Base-by-base conservation (phyloP, 108 stramenopile species). In the Cylindrotheca closterium region DNA sequence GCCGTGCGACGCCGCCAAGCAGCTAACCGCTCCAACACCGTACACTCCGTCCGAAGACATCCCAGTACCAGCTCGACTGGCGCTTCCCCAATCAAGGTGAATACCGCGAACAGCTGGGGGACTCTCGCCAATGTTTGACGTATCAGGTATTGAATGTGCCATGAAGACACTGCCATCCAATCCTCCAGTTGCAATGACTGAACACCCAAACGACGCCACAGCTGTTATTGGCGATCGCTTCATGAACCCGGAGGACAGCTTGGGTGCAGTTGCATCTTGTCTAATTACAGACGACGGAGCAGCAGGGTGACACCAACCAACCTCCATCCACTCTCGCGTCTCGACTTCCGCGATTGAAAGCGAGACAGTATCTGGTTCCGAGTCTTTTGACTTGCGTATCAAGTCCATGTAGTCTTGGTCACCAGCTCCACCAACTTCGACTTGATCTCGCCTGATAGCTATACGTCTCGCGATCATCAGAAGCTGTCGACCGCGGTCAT, bases 111-210 rank as follows among this genome's bases (percentile, higher is more conserved):
- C 81, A 27, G 19, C 51, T 49, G 63, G 47, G 33, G 32, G 58
- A 33, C 65, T 55, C 30, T 67, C 68, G 37, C 5, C 58, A 30
- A 58, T 71, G 19, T 18, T 12, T 32, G 29, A 37, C n/a, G n/a
- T n/a, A 27, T 32, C 63, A 48, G 3, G n/a, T 60, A 77, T 46
- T 65, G 74, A 60, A 81, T 89, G 54, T 46, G 92, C 92, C n/a
- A 94, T 60, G 60, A 91, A 93, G 17, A 94, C 79, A 28, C 89
- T 79, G 18, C 92, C 92, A 74, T 94, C 92, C 22, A 94, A 64
- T 10, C 87, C 92, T 30, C 92, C 92, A 26, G 86, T 89, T 0
- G 79, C 89, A 50, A 94, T 80, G 8, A 87, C 67, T 0, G 85
- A 79, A 8, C 74, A 62, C n/a, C 92, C 92, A 58, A 89, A 83